Percentiles rank a stretch among this genome's conserved stretches.
Conservation (phyloP, 2,329 filamentous ascomycete species). For the Lasiodiplodia gonubiensis region DNA sequence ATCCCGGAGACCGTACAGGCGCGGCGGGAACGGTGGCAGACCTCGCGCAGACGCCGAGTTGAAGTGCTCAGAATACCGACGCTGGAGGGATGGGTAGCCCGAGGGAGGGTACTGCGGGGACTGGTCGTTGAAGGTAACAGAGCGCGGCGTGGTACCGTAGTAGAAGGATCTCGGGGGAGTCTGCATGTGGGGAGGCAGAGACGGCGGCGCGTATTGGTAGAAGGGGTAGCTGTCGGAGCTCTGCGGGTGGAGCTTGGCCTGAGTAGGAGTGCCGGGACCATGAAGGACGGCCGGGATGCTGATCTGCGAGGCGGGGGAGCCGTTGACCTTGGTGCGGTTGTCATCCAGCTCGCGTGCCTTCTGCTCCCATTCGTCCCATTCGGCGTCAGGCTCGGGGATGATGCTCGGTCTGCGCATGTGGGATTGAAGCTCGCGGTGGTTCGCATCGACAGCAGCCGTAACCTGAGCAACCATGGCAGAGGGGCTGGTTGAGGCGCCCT, state of each 20-base stretch:
- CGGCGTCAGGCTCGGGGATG: constrained; percentile 9
- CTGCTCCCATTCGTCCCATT: constrained; percentile 24
- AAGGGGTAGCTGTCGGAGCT: constrained; percentile 8
- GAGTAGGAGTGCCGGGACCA: constrained; percentile 10
- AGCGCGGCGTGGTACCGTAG: constrained; percentile 11
- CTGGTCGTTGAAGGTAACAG: not conserved
- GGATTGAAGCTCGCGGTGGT: constrained; percentile 3
- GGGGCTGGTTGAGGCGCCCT: not conserved
- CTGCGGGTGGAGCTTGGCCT: constrained; percentile 14
- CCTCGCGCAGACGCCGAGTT: not conserved
- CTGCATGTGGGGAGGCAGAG: constrained; percentile 18
- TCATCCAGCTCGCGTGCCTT: constrained; percentile 14
- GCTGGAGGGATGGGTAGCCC: constrained; percentile 4
- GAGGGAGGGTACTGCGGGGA: not conserved
- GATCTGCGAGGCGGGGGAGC: constrained; percentile 12
- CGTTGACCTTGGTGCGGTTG: constrained; percentile 9
- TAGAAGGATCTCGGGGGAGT: not conserved
- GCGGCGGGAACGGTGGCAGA: constrained; percentile 9
- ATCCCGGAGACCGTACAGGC: constrained; percentile 14
- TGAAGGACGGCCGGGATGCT: constrained; percentile 17
- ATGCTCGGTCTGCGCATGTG: constrained; percentile 8
- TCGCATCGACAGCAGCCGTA: constrained; percentile 11
- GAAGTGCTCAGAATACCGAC: constrained; percentile 17
- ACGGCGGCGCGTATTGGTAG: constrained; percentile 12
- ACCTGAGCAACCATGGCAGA: constrained; percentile 1